Evolutionary conservation across 2,329 filamentous ascomycete species (phyloP), one percentile per base, ranked within the genome.

Genomic region (Didymellaceae sp.): DNA sequence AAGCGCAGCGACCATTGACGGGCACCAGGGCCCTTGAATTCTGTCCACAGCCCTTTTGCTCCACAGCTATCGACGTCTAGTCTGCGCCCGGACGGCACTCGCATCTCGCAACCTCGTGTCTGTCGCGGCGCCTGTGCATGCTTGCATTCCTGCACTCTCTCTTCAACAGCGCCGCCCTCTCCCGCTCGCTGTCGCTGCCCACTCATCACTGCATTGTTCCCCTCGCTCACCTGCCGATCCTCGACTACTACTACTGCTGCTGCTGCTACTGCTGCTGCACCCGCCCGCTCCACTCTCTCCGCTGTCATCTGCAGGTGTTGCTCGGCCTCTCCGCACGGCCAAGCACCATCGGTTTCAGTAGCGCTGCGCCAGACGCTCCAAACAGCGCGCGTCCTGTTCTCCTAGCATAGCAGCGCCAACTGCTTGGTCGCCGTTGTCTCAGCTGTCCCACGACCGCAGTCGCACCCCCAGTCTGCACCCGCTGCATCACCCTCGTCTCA

Each of bases 401-500:
- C 30, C 26, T n/a, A 13, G 26, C 26, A n/a, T n/a, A n/a, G n/a
- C 34, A 24, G 20, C 34, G 24, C 18, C 34, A 5, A 26, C 25
- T 48, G 38, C 18, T 35, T 16, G 26, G 61, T 59, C 68, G 66
- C 62, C 65, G 61, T 54, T 24, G 41, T 42, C 68, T 69, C 66
- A 68, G 63, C 55, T 37, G 35, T 45, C 34, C 34, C 30, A 42
- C 21, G 31, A 34, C 24, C 58, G 45, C 55, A 39, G 35, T 51
- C 31, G 22, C 40, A 40, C 42, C 49, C 33, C 18, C 40, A 40
- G 45, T 46, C 33, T 11, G 30, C 51, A 37, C 37, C 53, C 34
- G 40, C 47, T 64, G 65, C 65, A 45, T 63, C 65, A 65, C 48
- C 48, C 53, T 20, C 41, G 68, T 72, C 68, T 71, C 68, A 70